Percentiles rank a stretch among this genome's conserved stretches.
These are phyloP conservation scores for Rosellinia necatrix DNA, from an alignment of 2,329 filamentous ascomycete genomes.

Conservation along the genomic window DNA sequence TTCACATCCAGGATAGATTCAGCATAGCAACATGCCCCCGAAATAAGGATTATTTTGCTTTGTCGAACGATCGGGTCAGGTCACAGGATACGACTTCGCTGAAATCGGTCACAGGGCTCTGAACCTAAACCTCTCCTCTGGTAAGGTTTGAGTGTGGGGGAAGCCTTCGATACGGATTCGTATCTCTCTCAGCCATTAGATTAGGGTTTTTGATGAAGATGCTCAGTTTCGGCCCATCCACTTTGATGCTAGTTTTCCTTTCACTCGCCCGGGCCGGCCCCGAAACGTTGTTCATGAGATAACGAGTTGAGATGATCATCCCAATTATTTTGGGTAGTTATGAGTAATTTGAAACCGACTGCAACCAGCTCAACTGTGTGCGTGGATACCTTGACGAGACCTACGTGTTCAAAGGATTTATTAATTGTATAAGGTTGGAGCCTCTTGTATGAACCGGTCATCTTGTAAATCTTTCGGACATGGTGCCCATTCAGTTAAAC, in stretches of 20 bases:
- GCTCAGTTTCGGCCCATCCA: neutral
- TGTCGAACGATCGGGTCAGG: no score
- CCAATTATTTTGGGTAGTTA: neutral
- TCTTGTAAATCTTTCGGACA: no score
- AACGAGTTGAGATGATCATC: neutral
- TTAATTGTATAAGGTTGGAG: no score
- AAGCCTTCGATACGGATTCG: constrained; percentile 12
- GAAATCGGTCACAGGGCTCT: neutral
- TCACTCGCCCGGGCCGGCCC: neutral
- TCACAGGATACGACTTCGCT: neutral
- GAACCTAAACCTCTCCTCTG: neutral
- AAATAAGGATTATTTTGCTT: neutral
- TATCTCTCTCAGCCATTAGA: neutral
- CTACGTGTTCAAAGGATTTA: no score
- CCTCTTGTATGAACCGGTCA: no score
- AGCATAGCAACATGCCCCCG: no score
- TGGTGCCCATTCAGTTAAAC: no score
- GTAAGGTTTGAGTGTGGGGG: neutral
- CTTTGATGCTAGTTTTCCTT: neutral
- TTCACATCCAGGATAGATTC: no score
- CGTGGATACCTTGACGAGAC: no score
- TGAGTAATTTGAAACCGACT: neutral
- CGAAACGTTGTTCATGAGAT: neutral
- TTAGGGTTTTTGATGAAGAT: neutral
- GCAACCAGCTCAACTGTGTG: no score